Conservation (phyloP, 768 basidiomycete species). For the Amanita exitialis region DNA sequence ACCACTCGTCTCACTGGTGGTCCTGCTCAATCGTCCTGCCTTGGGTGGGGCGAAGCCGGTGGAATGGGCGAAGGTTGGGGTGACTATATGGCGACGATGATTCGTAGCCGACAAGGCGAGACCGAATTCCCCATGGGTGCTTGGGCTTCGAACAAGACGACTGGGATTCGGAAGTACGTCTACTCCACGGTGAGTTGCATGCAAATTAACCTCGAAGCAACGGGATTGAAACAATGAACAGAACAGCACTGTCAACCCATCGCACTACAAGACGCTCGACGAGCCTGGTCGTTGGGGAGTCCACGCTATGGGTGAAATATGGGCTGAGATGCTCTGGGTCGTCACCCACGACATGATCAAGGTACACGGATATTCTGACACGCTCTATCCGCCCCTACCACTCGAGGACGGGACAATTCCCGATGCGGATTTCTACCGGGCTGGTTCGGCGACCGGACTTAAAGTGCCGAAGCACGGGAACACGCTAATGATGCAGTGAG, state of each 20-base stretch:
- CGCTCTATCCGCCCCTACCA: conserved; percentile 74
- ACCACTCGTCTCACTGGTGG: conserved; percentile 94
- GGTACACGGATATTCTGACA: conserved; percentile 73
- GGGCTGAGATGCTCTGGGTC: conserved; percentile 88
- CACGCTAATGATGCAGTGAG: conserved; percentile 61
- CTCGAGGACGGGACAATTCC: conserved; percentile 54
- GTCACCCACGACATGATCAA: conserved; percentile 62
- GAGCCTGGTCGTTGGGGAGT: conserved; percentile 92
- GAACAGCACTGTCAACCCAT: conserved; percentile 57
- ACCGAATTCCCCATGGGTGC: conserved; percentile 86
- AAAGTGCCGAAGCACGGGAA: conserved; percentile 88
- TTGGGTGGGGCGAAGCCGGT: conserved; percentile 93
- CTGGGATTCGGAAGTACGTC: conserved; percentile 79
- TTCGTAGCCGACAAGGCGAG: conserved; percentile 67
- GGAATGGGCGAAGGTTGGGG: conserved; percentile 99
- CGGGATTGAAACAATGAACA: too few species aligned
- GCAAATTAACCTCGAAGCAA: too few species aligned
- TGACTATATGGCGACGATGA: conserved; percentile 82
- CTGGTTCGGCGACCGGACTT: conserved; percentile 24
- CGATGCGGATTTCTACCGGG: conserved; percentile 66
- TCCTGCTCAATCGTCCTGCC: conserved; percentile 83
- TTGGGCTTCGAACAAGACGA: conserved; percentile 77
- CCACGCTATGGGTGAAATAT: conserved; percentile 88
- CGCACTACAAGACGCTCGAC: conserved; percentile 91
- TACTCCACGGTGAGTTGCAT: conserved; percentile 46